A percentile compares a stretch with the other conserved stretches of the same genome.
Evolutionary conservation across 805 yeast genomes (phyloP).

Genomic region (Cyberlindnera meyerae): DNA sequence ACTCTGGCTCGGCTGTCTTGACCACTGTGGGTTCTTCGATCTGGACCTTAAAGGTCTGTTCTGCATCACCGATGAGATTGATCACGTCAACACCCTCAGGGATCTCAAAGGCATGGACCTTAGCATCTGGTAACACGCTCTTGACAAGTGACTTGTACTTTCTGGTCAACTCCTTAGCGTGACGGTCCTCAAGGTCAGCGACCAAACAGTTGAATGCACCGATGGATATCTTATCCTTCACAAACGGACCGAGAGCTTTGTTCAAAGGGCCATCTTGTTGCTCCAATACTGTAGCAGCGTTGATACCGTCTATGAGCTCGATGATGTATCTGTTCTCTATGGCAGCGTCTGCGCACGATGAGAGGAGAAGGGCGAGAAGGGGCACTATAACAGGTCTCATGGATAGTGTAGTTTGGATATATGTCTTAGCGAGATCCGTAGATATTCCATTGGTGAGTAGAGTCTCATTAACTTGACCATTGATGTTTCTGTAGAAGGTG

Average conservation of each 20-base stretch:
- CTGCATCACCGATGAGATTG: too few relatives aligned
- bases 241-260: slow-evolving; percentile 4
- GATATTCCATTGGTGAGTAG: too few relatives aligned
- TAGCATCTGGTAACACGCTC: slow-evolving; percentile 2
- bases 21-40: slow-evolving; percentile 5
- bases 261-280: slow-evolving; percentile 2
- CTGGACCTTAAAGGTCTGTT: slow-evolving; percentile 5
- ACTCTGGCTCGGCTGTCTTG: too few relatives aligned
- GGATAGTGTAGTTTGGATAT: too few relatives aligned
- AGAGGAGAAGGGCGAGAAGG: too few relatives aligned
- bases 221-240: slow-evolving; percentile 6
- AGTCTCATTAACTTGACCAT: too few relatives aligned
- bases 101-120: slow-evolving; percentile 1
- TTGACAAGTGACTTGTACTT: slow-evolving; percentile 2
- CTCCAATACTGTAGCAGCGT: slow-evolving; percentile 4
- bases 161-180: neutral
- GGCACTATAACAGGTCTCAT: too few relatives aligned
- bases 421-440: too few relatives aligned
- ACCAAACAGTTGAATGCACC: slow-evolving; percentile 12
- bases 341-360: neutral
- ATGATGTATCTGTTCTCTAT: slow-evolving; percentile 1
- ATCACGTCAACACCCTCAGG: neutral
- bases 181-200: slow-evolving; percentile 4
- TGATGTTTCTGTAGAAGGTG: too few relatives aligned
- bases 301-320: slow-evolving; percentile 8